phyloP scores from a whole-genome alignment of 1,284 basidiomycete species.

The Ganoderma sinense region DNA sequence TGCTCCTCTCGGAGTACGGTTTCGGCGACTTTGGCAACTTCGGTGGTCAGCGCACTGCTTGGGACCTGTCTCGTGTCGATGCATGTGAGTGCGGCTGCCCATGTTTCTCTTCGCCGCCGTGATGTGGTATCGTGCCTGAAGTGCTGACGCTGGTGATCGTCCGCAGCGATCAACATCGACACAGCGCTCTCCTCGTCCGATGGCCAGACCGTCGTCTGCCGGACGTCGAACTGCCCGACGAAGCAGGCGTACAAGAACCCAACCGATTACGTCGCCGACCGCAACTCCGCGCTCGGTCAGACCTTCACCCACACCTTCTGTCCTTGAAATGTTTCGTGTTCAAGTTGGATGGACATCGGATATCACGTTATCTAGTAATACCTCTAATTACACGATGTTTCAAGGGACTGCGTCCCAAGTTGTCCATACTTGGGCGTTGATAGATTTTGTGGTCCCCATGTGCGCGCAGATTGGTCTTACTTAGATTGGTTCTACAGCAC shows the following conservation, averaged over 20 bases:
- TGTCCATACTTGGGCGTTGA: not conserved
- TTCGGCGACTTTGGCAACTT: not conserved
- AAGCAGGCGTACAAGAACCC: conserved; percentile 3
- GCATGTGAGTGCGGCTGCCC: not conserved
- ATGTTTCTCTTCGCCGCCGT: not conserved
- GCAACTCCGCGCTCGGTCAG: conserved; percentile 1
- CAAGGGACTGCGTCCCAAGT: not conserved
- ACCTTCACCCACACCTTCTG: conserved; percentile 7
- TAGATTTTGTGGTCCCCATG: not conserved
- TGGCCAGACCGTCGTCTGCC: not conserved
- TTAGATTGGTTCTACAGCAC: not conserved
- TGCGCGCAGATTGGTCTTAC: not conserved
- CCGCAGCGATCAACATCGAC: conserved; percentile 7
- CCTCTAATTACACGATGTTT: not conserved
- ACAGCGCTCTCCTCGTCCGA: not conserved
- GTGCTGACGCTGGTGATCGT: not conserved
- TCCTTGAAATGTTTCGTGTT: not conserved
- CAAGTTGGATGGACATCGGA: not conserved
- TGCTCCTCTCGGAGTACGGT: conserved; percentile 8
- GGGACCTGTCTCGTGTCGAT: conserved; percentile 3
- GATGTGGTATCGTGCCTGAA: not conserved
- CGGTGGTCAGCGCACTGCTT: conserved; percentile 4
- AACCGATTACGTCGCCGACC: conserved; percentile 1
- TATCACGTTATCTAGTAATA: not conserved
- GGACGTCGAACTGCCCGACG: not conserved